Evolutionary conservation across 1,284 basidiomycete genomes (phyloP).

Genomic region (Cutaneotrichosporon spelunceum): DNA sequence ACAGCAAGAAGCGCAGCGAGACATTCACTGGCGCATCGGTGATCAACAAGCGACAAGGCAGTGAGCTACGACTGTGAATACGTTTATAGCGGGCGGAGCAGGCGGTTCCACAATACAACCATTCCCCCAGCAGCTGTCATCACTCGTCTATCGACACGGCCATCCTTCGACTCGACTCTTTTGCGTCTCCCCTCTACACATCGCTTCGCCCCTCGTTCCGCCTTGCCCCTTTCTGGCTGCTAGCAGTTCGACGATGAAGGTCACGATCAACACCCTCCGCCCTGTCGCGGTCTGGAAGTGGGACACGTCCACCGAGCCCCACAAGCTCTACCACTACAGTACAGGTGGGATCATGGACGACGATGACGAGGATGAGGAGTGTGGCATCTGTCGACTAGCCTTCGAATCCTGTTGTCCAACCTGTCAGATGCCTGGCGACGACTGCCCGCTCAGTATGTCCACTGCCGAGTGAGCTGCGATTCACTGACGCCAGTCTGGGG

Average conservation of each 20-base stretch:
- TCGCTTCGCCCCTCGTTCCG: not conserved
- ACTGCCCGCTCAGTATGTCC: slow-evolving; percentile 83
- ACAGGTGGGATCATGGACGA: slow-evolving; percentile 59
- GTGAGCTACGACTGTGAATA: too few species aligned
- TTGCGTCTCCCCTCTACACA: not conserved
- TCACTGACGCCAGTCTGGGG: slow-evolving; percentile 67
- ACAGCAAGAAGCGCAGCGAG: too few species aligned
- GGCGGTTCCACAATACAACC: too few species aligned
- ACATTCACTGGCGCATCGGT: too few species aligned
- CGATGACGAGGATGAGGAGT: slow-evolving; percentile 79
- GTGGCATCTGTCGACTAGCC: slow-evolving; percentile 86
- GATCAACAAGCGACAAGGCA: too few species aligned
- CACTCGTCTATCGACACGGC: not conserved
- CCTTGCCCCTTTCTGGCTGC: too few species aligned
- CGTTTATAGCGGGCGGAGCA: too few species aligned
- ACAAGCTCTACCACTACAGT: slow-evolving; percentile 38
- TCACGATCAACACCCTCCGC: slow-evolving; percentile 44
- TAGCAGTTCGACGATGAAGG: slow-evolving; percentile 36
- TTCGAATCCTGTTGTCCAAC: slow-evolving; percentile 90
- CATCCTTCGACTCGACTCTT: not conserved
- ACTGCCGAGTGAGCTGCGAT: not conserved
- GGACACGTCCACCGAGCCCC: slow-evolving; percentile 44
- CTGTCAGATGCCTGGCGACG: slow-evolving; percentile 93
- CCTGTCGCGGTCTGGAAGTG: slow-evolving; percentile 52
- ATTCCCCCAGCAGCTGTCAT: too few species aligned